A percentile compares a stretch with the other conserved stretches of the same genome.
Evolutionary conservation across 1,284 basidiomycete species (phyloP).

Genomic region (Volvariella surrecta): DNA sequence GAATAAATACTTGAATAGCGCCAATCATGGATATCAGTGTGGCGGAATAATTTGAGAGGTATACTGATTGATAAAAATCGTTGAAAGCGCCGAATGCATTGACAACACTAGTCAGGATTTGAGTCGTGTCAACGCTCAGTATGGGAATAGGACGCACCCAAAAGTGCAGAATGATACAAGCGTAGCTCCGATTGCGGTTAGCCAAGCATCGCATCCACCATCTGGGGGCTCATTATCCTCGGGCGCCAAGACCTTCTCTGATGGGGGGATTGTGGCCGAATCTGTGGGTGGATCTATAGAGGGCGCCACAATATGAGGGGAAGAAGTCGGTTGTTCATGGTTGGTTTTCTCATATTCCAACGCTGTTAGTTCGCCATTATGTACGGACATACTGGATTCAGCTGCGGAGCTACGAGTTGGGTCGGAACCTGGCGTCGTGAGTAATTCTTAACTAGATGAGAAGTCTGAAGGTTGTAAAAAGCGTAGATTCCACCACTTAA

Average conservation of each 20-base stretch:
- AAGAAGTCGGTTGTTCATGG: not conserved
- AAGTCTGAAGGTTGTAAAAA: no score
- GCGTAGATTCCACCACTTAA: no score
- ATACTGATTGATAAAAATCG: not conserved
- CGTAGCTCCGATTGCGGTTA: not conserved
- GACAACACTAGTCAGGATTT: slow-evolving; percentile 1
- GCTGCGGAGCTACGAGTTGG: no score
- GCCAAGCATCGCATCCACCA: not conserved
- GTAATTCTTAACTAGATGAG: no score
- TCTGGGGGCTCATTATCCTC: not conserved
- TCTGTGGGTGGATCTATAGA: not conserved
- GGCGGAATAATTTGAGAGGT: not conserved
- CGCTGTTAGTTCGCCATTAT: no score
- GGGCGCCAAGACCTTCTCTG: not conserved
- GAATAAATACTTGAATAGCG: not conserved
- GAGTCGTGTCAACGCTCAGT: not conserved
- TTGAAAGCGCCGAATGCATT: slow-evolving; percentile 1
- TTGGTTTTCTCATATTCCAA: not conserved
- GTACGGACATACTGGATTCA: no score
- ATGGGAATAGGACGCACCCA: not conserved
- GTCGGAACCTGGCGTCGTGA: no score
- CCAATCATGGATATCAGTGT: slow-evolving; percentile 1
- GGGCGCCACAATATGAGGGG: not conserved
- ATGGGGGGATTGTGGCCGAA: not conserved
- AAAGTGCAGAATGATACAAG: not conserved